A percentile compares a stretch with the other conserved stretches of the same genome.
These are phyloP conservation scores for Tetrapisispora namnaoensis DNA, from an alignment of 805 yeast species.

Conservation along the genomic window DNA sequence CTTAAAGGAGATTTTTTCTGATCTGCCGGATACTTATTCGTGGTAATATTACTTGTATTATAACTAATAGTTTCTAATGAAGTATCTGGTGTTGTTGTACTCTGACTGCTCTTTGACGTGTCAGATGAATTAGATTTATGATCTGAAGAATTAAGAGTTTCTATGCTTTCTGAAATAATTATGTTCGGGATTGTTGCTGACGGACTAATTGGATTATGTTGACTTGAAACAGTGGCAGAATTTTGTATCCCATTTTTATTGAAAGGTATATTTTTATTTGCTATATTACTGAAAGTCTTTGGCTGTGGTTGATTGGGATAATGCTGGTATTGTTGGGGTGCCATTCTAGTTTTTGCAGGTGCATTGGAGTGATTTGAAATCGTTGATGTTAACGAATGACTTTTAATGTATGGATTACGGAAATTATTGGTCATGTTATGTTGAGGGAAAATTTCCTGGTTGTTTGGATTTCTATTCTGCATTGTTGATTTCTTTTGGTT, in stretches of 20 bases:
- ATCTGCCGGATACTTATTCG: background rate
- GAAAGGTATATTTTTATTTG: background rate
- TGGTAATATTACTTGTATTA: background rate
- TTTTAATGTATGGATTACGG: background rate
- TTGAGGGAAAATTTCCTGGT: background rate
- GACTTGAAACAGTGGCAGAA: background rate
- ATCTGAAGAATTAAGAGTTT: background rate
- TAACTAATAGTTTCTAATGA: background rate
- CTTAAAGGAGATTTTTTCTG: background rate
- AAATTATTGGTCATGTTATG: background rate
- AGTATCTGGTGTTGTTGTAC: background rate
- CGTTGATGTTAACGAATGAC: background rate
- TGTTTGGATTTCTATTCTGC: background rate
- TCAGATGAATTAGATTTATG: background rate
- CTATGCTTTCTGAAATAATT: background rate
- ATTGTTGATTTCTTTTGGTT: slow-evolving; percentile 46
- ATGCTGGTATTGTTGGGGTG: background rate
- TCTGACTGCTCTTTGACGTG: background rate
- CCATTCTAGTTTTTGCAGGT: background rate
- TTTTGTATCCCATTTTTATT: background rate
- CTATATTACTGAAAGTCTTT: background rate
- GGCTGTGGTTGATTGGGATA: background rate
- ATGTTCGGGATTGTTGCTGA: background rate
- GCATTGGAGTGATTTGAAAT: background rate
- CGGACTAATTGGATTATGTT: background rate